Conservation (phyloP, 805 yeast species). For the Diddensiella santjacobensis region DNA sequence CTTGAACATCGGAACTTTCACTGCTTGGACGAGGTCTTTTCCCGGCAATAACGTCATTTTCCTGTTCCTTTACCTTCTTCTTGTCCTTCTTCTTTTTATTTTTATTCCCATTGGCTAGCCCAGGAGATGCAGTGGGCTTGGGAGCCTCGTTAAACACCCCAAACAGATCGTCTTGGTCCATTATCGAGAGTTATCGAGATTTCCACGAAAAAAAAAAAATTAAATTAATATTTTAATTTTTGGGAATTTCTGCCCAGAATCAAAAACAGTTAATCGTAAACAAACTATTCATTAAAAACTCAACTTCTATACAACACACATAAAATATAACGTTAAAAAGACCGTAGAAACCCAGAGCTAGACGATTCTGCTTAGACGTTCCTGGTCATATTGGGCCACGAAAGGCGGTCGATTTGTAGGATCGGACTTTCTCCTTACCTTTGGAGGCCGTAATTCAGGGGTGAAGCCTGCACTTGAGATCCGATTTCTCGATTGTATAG, state of each 20-base stretch:
- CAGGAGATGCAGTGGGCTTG: conserved; percentile 10
- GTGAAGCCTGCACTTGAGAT: conserved; percentile 23
- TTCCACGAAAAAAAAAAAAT: conserved; percentile 8
- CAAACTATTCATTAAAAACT: neutral
- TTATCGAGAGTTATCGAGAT: conserved; percentile 3
- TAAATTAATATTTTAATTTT: neutral
- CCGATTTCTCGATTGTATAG: conserved; percentile 3
- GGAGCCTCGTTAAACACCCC: conserved; percentile 32
- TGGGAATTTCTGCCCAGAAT: neutral
- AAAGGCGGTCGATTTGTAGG: neutral
- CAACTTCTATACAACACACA: neutral
- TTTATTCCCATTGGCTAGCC: conserved; percentile 12
- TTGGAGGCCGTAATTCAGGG: neutral
- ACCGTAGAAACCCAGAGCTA: no score
- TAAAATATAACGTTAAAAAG: conserved; percentile 1
- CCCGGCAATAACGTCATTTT: no score
- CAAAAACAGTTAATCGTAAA: neutral
- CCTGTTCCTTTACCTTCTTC: neutral
- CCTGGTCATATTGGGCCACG: conserved; percentile 19
- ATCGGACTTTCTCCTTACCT: conserved; percentile 2
- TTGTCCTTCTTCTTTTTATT: conserved; percentile 8
- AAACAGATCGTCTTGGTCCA: conserved; percentile 29
- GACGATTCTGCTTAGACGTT: conserved; percentile 10
- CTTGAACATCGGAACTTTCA: neutral
- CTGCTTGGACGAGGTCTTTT: conserved; percentile 1